Conservation (phyloP, 2,329 filamentous ascomycete genomes). For the Biscogniauxia mediterranea region DNA sequence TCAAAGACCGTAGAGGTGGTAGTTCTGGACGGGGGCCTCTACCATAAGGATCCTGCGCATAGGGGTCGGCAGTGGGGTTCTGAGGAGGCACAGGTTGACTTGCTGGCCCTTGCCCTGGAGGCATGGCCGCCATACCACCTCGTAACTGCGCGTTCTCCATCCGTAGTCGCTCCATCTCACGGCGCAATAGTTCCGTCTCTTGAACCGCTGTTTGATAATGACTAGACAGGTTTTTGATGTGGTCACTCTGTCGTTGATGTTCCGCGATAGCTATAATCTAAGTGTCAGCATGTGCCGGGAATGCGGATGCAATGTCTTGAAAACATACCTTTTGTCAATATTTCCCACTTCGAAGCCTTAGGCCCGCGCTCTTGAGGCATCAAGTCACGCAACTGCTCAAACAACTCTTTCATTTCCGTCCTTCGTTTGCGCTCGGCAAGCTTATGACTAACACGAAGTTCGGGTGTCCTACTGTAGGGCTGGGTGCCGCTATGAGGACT, state of each 20-base stretch:
- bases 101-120: constrained; percentile 21
- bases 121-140: constrained; percentile 24
- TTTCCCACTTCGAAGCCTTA: constrained; percentile 89
- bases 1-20: constrained; percentile 55
- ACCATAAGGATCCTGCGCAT: constrained; percentile 30
- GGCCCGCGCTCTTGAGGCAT: constrained; percentile 79
- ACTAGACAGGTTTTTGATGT: constrained; percentile 45
- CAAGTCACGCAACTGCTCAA: constrained; percentile 74
- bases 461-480: constrained; percentile 79
- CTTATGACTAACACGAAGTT: constrained; percentile 80
- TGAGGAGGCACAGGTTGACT: constrained; percentile 27
- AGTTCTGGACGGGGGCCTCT: constrained; percentile 46
- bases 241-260: constrained; percentile 54
- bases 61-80: constrained; percentile 31
- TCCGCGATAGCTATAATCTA: constrained; percentile 58
- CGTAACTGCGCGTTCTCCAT: constrained; percentile 50
- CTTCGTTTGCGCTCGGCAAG: constrained; percentile 79
- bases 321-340: constrained; percentile 75
- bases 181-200: constrained; percentile 49
- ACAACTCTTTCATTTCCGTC: constrained; percentile 86
- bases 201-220: constrained; percentile 41
- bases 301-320: background rate
- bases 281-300: constrained; percentile 6
- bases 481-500: constrained; percentile 56
- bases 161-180: constrained; percentile 47